A percentile compares a stretch with the other conserved stretches of the same genome.
Evolutionary conservation across 2,329 filamentous ascomycete genomes (phyloP).

Genomic region (Cordyceps militaris): DNA sequence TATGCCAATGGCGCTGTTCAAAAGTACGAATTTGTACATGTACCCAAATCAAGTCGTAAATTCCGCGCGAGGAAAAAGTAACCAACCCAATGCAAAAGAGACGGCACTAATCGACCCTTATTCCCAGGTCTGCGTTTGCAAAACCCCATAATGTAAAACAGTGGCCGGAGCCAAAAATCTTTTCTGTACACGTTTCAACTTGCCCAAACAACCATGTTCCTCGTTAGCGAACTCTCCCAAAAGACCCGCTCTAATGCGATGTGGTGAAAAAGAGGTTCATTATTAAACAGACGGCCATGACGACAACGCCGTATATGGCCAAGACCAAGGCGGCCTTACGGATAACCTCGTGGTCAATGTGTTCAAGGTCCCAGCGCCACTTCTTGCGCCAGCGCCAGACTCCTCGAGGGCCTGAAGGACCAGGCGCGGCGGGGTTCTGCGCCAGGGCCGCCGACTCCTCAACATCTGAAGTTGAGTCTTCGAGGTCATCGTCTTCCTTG

Average conservation of each 20-base stretch:
- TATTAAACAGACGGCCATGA: conserved; percentile 82
- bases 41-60: conserved; percentile 11
- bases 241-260: conserved; percentile 41
- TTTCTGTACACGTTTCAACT: conserved; percentile 5
- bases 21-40: conserved; percentile 2
- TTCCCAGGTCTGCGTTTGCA: too few relatives aligned
- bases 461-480: conserved; percentile 49
- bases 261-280: conserved; percentile 78
- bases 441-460: conserved; percentile 39
- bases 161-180: background rate
- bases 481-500: conserved; percentile 87
- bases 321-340: conserved; percentile 68
- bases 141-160: background rate
- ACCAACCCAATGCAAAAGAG: conserved; percentile 1
- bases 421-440: conserved; percentile 36
- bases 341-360: conserved; percentile 58
- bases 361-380: conserved; percentile 54
- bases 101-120: background rate
- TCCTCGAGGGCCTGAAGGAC: conserved; percentile 28
- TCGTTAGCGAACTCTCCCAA: background rate
- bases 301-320: conserved; percentile 73
- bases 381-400: conserved; percentile 47
- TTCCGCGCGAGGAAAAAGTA: background rate
- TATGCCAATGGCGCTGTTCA: conserved; percentile 6
- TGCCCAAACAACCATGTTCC: background rate